Evolutionary conservation across 2,329 filamentous ascomycete species (phyloP).

Genomic region (Sporothrix humicola): DNA sequence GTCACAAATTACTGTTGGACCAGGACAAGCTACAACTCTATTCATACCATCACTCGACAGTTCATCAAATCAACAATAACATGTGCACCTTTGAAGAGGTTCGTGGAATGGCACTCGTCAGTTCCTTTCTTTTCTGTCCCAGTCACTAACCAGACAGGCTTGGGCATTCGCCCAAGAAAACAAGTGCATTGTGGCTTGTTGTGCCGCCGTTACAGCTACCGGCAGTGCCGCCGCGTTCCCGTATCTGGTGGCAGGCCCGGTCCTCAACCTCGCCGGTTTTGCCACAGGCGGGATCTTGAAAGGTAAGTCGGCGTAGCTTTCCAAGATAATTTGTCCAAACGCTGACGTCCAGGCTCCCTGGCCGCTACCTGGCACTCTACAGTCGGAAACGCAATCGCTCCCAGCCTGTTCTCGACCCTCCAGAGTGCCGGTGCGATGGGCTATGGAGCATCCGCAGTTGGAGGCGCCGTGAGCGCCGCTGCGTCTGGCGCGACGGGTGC

Average conservation of each 20-base stretch:
- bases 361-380: conserved; percentile 41
- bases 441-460: conserved; percentile 37
- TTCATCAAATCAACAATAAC: neutral
- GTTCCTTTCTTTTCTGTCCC: neutral
- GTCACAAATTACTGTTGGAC: too few relatives aligned
- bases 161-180: neutral
- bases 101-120: neutral
- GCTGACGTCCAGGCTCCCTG: conserved; percentile 38
- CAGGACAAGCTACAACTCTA: too few relatives aligned
- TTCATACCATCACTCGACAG: too few relatives aligned
- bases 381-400: conserved; percentile 42
- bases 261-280: conserved; percentile 31
- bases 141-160: neutral
- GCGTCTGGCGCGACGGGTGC: neutral
- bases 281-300: conserved; percentile 22
- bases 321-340: neutral
- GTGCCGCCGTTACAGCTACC: neutral
- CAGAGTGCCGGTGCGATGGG: conserved; percentile 46
- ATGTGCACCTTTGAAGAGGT: neutral
- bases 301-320: neutral
- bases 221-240: neutral
- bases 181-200: neutral
- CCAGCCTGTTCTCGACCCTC: conserved; percentile 42
- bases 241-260: neutral
- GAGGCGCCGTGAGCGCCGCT: neutral